phyloP scores from a whole-genome alignment of 352 stramenopile genomes.

The Pythium monospermum region DNA sequence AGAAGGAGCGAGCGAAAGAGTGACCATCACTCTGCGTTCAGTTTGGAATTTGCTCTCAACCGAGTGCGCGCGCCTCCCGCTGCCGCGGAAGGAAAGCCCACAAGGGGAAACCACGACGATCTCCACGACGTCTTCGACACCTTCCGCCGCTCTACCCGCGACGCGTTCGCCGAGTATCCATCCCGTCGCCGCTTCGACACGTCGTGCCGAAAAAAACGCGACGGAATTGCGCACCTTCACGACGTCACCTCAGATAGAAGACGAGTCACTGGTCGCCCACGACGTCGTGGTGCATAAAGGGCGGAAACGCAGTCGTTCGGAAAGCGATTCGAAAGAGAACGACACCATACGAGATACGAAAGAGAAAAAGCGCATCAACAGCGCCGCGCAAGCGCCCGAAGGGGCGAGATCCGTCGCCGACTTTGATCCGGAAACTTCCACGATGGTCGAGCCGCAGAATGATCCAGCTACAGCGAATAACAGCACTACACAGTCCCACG shows the following conservation, averaged over 20 bases:
- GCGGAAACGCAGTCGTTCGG: slow-evolving; percentile 18
- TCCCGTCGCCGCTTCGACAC: slow-evolving; percentile 12
- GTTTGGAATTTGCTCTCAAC: slow-evolving; percentile 27
- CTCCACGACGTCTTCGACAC: slow-evolving; percentile 3
- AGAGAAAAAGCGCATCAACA: not conserved
- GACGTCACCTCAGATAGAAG: slow-evolving; percentile 11
- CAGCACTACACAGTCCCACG: not conserved
- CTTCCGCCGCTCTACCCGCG: not conserved
- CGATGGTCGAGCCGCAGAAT: slow-evolving; percentile 15
- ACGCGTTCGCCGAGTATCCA: slow-evolving; percentile 14
- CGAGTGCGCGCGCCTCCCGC: slow-evolving; percentile 14
- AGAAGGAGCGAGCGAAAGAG: slow-evolving; percentile 12
- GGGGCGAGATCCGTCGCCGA: not conserved
- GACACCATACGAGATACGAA: not conserved
- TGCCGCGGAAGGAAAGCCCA: not conserved
- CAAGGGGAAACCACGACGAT: slow-evolving; percentile 4
- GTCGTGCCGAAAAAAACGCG: slow-evolving; percentile 10
- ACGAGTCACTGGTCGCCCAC: slow-evolving; percentile 11
- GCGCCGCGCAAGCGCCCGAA: not conserved
- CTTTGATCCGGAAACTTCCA: not conserved
- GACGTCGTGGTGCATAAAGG: slow-evolving; percentile 10
- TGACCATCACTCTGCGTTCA: slow-evolving; percentile 29
- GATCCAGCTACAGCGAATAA: slow-evolving; percentile 7
- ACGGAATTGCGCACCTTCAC: slow-evolving; percentile 1
- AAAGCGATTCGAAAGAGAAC: slow-evolving; percentile 8